phyloP scores from a whole-genome alignment of 164 flowering plant species.

The Houttuynia cordata region DNA sequence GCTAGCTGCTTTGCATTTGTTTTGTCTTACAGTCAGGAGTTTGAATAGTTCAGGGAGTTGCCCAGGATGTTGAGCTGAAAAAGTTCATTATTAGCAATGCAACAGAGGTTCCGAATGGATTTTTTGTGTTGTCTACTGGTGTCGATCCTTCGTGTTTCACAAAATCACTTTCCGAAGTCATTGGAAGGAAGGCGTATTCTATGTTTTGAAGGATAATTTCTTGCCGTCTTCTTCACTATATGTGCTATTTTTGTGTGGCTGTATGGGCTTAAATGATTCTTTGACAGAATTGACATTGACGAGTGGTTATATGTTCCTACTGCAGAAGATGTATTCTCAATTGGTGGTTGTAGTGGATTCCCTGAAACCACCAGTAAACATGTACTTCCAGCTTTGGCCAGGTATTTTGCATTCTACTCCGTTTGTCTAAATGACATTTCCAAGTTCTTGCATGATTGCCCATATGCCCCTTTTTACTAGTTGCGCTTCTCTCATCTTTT shows the following conservation, averaged over 20 bases:
- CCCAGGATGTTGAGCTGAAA: conserved; percentile 66
- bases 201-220: not conserved
- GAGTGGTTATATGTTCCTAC: conserved; percentile 93
- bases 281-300: conserved; percentile 80
- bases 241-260: not conserved
- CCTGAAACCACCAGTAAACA: conserved; percentile 82
- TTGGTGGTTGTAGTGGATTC: conserved; percentile 92
- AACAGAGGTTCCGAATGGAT: conserved; percentile 72
- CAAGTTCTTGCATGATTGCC: no score
- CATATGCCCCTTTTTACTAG: not conserved
- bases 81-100: conserved; percentile 70
- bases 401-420: conserved; percentile 20
- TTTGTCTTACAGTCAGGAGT: conserved; percentile 51
- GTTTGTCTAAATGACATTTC: no score
- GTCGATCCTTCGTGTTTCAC: conserved; percentile 76
- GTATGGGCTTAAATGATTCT: not conserved
- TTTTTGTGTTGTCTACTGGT: conserved; percentile 89
- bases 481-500: no score
- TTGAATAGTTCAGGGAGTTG: conserved; percentile 55
- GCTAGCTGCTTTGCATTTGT: not conserved
- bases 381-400: conserved; percentile 95
- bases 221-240: not conserved
- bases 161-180: conserved; percentile 68
- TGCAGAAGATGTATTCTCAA: conserved; percentile 65
- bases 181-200: conserved; percentile 62